Base-by-base conservation (phyloP, 345 rosid species). In the Dovyalis caffra region DNA sequence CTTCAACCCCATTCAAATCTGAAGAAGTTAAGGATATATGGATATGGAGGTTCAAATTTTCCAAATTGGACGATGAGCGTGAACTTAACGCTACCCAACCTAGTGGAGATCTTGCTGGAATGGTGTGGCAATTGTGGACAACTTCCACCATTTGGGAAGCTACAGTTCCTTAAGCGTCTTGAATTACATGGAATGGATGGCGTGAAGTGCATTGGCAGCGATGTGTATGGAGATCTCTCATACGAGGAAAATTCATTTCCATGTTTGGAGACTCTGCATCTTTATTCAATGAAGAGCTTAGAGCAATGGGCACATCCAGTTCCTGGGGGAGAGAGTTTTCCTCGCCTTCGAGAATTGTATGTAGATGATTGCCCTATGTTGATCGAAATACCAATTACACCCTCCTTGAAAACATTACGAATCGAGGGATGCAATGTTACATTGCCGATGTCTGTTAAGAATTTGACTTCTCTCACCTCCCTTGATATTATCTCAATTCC, bases 81-180 rank as follows among this genome's bases (percentile, higher is more conserved):
- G 34, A 53, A 21, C 2, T 21, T 69, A 34, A 53, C 32, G 5
- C 47, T 69, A 16, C 31, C 60, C 2, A 47, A 76, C 43, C 66
- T 76, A 16, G 64, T 69, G 63, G 35, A 61, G 33, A n/a, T 76
- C 11, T 1, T 14, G 5, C 6, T 76, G 25, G 8, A 0, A 9
- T 0, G 1, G 4, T 76, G 74, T 51, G 4, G 5, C 8, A 70
- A 29, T 5, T 69, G 65, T 28, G 56, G 70, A 35, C 69, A 69
- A 8, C 61, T 76, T 35, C 74, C 79, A 64, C 38, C 64, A 1
- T 62, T 76, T 9, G 70, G 74, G 16, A 35, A 63, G 26, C 56
- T 76, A 3, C 49, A 20, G 43, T 64, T 25, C 51, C 79, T 76
- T 35, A 35, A 47, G 33, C 2, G 15, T 45, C 69, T 63, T 9